Percentiles rank a stretch among this genome's conserved stretches.
These are phyloP conservation scores for Cladophialophora bantiana DNA, from an alignment of 2,329 filamentous ascomycete species.

Conservation along the genomic window DNA sequence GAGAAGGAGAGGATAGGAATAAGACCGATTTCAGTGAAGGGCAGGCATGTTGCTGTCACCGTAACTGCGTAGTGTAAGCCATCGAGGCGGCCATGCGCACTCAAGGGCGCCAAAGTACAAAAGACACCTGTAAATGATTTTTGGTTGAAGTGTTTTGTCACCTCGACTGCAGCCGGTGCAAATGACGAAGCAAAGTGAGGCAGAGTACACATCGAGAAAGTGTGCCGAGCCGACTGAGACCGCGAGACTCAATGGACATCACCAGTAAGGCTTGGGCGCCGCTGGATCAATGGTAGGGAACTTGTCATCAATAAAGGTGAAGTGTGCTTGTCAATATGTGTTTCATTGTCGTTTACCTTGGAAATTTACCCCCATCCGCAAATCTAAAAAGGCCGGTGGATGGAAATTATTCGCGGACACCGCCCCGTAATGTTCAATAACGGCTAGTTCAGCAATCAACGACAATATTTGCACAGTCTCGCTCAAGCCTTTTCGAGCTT, in stretches of 20 bases:
- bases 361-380: background rate
- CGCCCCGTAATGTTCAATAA: slow-evolving; percentile 4
- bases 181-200: background rate
- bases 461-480: background rate
- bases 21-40: background rate
- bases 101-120: background rate
- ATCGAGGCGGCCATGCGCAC: background rate
- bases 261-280: background rate
- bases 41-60: slow-evolving; percentile 13
- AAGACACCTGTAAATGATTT: background rate
- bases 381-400: slow-evolving; percentile 8
- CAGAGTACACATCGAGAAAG: background rate
- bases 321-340: background rate
- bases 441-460: background rate
- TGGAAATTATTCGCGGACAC: background rate
- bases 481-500: slow-evolving; percentile 68
- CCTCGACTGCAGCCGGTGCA: background rate
- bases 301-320: background rate
- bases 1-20: background rate
- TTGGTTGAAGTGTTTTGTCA: background rate
- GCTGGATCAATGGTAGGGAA: background rate
- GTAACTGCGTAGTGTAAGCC: background rate
- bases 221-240: background rate
- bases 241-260: no score
- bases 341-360: background rate